Evolutionary conservation across 2,329 filamentous ascomycete genomes (phyloP).

Genomic region (Zasmidium citrigriseum): DNA sequence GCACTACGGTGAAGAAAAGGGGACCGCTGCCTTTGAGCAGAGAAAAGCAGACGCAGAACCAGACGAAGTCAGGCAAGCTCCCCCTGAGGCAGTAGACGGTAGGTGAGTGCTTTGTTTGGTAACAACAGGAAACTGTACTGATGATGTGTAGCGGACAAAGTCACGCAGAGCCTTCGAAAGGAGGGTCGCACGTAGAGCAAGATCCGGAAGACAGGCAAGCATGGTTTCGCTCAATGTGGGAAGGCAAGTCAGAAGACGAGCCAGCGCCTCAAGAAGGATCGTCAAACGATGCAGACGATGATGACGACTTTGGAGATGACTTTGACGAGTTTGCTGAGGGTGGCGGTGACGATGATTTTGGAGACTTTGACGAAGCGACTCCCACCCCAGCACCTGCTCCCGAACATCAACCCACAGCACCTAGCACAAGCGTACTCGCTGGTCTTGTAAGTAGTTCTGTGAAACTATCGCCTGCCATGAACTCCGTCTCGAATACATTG

Average conservation of each 20-base stretch:
- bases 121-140: not conserved
- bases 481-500: not conserved
- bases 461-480: conserved; percentile 43
- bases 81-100: conserved; percentile 54
- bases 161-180: not conserved
- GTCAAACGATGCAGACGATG: conserved; percentile 52
- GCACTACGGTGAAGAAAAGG: conserved; percentile 63
- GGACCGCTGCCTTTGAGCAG: conserved; percentile 59
- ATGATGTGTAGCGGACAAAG: conserved; percentile 6
- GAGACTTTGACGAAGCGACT: conserved; percentile 50
- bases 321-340: conserved; percentile 65
- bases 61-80: conserved; percentile 56
- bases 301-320: conserved; percentile 70
- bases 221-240: conserved; percentile 37
- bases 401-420: conserved; percentile 31
- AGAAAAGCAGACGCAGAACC: conserved; percentile 61
- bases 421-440: conserved; percentile 40
- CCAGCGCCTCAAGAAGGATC: conserved; percentile 12
- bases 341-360: conserved; percentile 51
- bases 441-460: conserved; percentile 52
- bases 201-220: conserved; percentile 32
- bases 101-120: conserved; percentile 44
- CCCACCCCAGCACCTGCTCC: conserved; percentile 9
- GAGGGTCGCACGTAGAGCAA: conserved; percentile 17
- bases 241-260: conserved; percentile 23